Evolutionary conservation across 345 rosid species (phyloP), one percentile per base, ranked within the genome.

Genomic region (Euclidium syriacum): DNA sequence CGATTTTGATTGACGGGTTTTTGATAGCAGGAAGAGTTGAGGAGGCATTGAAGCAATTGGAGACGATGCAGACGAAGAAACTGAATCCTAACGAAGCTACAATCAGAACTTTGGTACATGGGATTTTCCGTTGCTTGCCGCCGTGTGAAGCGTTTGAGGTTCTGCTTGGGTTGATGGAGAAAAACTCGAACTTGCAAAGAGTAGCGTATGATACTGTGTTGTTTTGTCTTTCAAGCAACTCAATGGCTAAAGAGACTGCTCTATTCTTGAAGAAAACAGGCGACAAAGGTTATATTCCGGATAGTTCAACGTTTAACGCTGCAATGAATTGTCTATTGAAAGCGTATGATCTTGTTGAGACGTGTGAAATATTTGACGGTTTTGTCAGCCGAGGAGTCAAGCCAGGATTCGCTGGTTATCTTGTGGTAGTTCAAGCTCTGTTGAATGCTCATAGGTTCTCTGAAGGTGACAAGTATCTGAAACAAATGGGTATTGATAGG

Each of bases 1-100:
- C 98, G 2, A 86, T 86, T 50, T 79, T 92, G 55, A 70, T 89
- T 27, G 89, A 89, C 67, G 98, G 98, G 41, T 92, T 83, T 68
- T 81, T 84, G 52, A 89, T 79, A 52, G 91, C 81, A 11, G 85
- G 81, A 32, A 85, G 80, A 78, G 75, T 81, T 3, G 84, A 80
- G 65, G 92, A 89, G 49, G 95, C 85, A 0, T 83, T 92, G 35
- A 38, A 64, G 74, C 71, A 82, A 14, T 26, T 88, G 14, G 80
- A 82, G 68, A 62, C 51, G 8, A 91, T 88, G 98, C 80, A 59
- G 67, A 39, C 22, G 64, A 78, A 80, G 46, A 86, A 83, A 5
- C 61, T 88, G 53, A 60, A 54, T 32, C 88, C 91, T 7, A 88
- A 70, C 58, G 96, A 86, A 79, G 96, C 96, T 44, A 88, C 98